Evolutionary conservation across 805 yeast genomes (phyloP).

Genomic region (Schwanniomyces polymorphus): DNA sequence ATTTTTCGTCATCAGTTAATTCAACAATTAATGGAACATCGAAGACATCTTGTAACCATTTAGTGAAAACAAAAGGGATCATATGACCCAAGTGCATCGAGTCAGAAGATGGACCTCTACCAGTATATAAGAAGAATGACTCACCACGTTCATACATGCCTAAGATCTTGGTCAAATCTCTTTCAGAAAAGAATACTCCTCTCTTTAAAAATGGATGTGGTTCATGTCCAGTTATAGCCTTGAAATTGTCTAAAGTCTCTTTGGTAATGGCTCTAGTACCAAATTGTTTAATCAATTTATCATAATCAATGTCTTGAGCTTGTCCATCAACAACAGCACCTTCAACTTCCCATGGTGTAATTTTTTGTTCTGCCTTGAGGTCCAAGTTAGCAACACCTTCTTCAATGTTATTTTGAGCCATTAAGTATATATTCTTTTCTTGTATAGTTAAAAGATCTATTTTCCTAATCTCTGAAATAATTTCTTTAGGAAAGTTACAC

Average conservation of each 20-base stretch:
- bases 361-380: slow-evolving; percentile 30
- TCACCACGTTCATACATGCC: slow-evolving; percentile 92
- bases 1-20: slow-evolving; percentile 95
- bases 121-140: slow-evolving; percentile 93
- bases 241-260: slow-evolving; percentile 76
- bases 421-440: background rate
- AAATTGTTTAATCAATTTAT: slow-evolving; percentile 79
- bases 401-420: slow-evolving; percentile 11
- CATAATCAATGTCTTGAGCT: slow-evolving; percentile 89
- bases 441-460: background rate
- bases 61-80: slow-evolving; percentile 93
- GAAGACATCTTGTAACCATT: slow-evolving; percentile 97
- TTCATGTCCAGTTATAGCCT: slow-evolving; percentile 77
- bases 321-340: slow-evolving; percentile 97
- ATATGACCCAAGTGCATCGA: slow-evolving; percentile 96
- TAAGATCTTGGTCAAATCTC: slow-evolving; percentile 76
- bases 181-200: slow-evolving; percentile 90
- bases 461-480: background rate
- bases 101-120: slow-evolving; percentile 94
- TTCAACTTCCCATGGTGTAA: slow-evolving; percentile 98
- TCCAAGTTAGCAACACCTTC: slow-evolving; percentile 12
- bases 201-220: slow-evolving; percentile 90
- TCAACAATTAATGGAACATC: slow-evolving; percentile 95
- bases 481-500: background rate
- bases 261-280: slow-evolving; percentile 75